A percentile compares a stretch with the other conserved stretches of the same genome.
phyloP scores from a whole-genome alignment of 169 alveolate species.

The Pseudocohnilembus persalinus region DNA sequence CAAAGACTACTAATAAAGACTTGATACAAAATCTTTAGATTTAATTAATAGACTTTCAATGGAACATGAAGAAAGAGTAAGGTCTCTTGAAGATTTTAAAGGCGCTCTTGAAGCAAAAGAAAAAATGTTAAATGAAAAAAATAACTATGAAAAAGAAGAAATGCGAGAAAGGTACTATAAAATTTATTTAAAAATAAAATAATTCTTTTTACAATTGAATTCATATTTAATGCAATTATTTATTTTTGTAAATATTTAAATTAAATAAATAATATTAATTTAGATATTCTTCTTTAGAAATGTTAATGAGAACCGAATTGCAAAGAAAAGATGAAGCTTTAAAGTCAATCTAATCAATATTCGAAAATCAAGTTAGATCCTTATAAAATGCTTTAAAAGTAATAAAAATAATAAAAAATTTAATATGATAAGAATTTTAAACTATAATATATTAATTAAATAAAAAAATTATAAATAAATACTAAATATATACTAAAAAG shows the following conservation, averaged over 20 bases:
- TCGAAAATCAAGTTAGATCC: slow-evolving; percentile 34
- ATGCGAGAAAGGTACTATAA: slow-evolving; percentile 5
- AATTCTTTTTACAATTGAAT: too few species aligned
- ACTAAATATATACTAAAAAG: background rate
- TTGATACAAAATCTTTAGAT: slow-evolving; percentile 33
- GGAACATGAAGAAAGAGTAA: slow-evolving; percentile 47
- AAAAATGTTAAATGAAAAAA: slow-evolving; percentile 27
- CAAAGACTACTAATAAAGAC: slow-evolving; percentile 9
- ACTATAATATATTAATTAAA: too few species aligned
- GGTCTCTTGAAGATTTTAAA: slow-evolving; percentile 34
- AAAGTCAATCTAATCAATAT: slow-evolving; percentile 12
- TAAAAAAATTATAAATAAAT: too few species aligned
- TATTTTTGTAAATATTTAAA: too few species aligned
- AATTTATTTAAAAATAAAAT: too few species aligned
- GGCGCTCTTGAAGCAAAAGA: slow-evolving; percentile 14
- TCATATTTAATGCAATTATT: too few species aligned
- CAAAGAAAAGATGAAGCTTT: slow-evolving; percentile 43
- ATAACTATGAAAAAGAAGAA: slow-evolving; percentile 40
- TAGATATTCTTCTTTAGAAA: slow-evolving; percentile 21
- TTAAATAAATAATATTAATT: too few species aligned
- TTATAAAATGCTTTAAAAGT: slow-evolving; percentile 16
- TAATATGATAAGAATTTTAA: too few species aligned
- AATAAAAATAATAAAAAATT: too few species aligned
- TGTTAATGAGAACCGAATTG: slow-evolving; percentile 24
- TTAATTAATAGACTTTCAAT: slow-evolving; percentile 39